Base-by-base conservation (phyloP, 1,284 basidiomycete species). In the Microbotryum violaceum region DNA sequence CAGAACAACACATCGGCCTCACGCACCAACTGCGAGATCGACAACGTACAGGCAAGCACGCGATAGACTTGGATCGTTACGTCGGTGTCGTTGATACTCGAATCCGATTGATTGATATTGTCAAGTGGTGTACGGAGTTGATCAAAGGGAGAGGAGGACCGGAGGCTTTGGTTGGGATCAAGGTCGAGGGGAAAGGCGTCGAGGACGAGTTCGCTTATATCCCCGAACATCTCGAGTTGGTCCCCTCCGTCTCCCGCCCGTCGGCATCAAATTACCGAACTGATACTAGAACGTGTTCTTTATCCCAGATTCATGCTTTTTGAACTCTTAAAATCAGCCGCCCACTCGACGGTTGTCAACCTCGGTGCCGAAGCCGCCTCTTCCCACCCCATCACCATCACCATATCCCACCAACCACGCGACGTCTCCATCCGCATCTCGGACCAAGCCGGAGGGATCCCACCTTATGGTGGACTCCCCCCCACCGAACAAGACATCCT, bases 61-160 rank as follows among this genome's bases (percentile, higher is more conserved):
- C 14, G 46, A 42, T 47, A 21, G 63, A 49, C 7, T 10, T 45
- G 16, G 51, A 29, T 16, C 21, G 20, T 1, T 42, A 51, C 71
- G 88, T 94, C 31, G 91, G 91, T 9, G 87, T 94, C 66, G 91
- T 94, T 56, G 86, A 86, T 70, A 91, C 90, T 0, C 81, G 81
- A 2, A 76, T 93, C 51, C 82, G 82, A 67, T 82, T 90, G 55
- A 82, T 82, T 66, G 81, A 81, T 53, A 86, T 85, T 67, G 82
- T 92, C 54, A 82, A 85, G 67, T 82, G 81, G 70, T 89, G 89
- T 67, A 79, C 79, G 7, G 75, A 75, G 37, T 78, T 89, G 54
- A 77, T 93, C 1, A 63, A 67, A 18, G 58, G 60, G 55, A 64
- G 65, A 61, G 87, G 83, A 79, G 85, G 89, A 0, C 78, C 84